Evolutionary conservation across 2,329 filamentous ascomycete species (phyloP), one percentile per base, ranked within the genome.

Genomic region (Botrytis elliptica): DNA sequence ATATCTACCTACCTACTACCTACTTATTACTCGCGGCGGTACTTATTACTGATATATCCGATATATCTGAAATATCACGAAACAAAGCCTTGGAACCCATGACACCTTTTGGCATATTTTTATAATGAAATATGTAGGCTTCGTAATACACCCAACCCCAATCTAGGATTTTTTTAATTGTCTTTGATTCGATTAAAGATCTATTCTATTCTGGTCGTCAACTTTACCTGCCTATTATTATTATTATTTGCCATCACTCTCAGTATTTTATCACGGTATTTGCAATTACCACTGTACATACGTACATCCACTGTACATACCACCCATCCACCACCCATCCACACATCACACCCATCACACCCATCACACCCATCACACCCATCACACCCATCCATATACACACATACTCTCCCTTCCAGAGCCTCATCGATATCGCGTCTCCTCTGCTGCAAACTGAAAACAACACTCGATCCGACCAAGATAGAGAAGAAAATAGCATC

Each of bases 121-220:
- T 57, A 57, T 40, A 68, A 57, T 68, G 16, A 68, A 38, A 68
- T 68, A 68, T 68, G 46, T 68, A 68, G 33, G 25, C 5, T 29
- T 42, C 66, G 66, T 68, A 57, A 68, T 20, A 68, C 66, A 68
- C 66, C 49, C 66, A 57, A 68, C 49, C 46, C n/a, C 40, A 55
- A 68, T 40, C 65, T 25, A 68, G 46, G 46, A 49, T 55, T 36
- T 36, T 33, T 49, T n/a, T 38, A 40, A 55, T 55, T 8, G 65
- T 67, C 65, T 67, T 55, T 55, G 65, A 67, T 67, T 25, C 33
- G 65, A 67, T 55, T 52, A 67, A 20, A 67, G 46, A 29, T 4
- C n/a, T 29, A n/a, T n/a, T 38, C 18, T 25, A 9, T 18, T 40
- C 38, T 42, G 10, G 38, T 8, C 38, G 20, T 6, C n/a, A 10